A percentile compares a stretch with the other conserved stretches of the same genome.
These are phyloP conservation scores for Aspergillus udagawae DNA, from an alignment of 2,329 filamentous ascomycete genomes.

Conservation along the genomic window DNA sequence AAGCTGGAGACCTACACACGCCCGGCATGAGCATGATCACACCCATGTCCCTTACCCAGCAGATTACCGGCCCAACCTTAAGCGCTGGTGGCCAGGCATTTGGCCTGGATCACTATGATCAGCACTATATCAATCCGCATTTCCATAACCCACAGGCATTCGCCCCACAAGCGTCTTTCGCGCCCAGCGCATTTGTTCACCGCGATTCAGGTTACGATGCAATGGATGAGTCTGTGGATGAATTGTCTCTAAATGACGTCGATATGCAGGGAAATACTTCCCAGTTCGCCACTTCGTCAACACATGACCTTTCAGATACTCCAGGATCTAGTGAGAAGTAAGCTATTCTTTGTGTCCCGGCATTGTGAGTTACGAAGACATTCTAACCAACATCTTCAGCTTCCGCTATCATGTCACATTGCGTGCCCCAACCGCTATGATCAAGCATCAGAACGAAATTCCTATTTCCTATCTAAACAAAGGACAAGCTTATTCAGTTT, in stretches of 20 bases:
- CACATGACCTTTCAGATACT: slow-evolving; percentile 23
- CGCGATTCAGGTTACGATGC: slow-evolving; percentile 76
- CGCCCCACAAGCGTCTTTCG: slow-evolving; percentile 58
- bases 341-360: slow-evolving; percentile 14
- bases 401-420: slow-evolving; percentile 89
- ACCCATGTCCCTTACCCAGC: slow-evolving; percentile 71
- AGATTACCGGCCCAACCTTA: slow-evolving; percentile 58
- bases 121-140: slow-evolving; percentile 52
- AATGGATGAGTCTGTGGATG: slow-evolving; percentile 65
- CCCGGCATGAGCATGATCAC: slow-evolving; percentile 74
- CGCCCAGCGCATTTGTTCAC: slow-evolving; percentile 75
- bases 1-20: slow-evolving; percentile 83
- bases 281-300: slow-evolving; percentile 35
- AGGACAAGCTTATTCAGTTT: slow-evolving; percentile 86
- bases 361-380: neutral
- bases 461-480: slow-evolving; percentile 98
- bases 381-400: slow-evolving; percentile 34
- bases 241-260: slow-evolving; percentile 59
- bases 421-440: slow-evolving; percentile 95
- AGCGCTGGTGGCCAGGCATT: slow-evolving; percentile 58
- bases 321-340: slow-evolving; percentile 51
- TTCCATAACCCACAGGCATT: slow-evolving; percentile 71
- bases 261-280: slow-evolving; percentile 52
- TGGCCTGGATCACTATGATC: slow-evolving; percentile 65
- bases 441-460: slow-evolving; percentile 78